These are phyloP conservation scores for Myxozyma neglecta DNA, from an alignment of 805 yeast genomes.

Conservation along the genomic window DNA sequence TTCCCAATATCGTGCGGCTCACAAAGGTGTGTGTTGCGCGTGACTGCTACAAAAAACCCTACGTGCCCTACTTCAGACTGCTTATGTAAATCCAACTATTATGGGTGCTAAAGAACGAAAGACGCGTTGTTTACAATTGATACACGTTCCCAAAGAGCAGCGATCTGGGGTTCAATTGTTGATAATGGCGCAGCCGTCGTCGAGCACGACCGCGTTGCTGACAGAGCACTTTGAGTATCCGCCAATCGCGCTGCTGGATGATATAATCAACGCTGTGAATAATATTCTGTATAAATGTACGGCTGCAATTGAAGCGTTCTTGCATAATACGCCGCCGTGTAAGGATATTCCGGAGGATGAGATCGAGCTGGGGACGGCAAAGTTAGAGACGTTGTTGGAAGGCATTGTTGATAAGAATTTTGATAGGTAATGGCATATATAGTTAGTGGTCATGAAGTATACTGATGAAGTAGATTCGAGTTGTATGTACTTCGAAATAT, in stretches of 20 bases:
- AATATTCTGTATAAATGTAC: conserved; percentile 81
- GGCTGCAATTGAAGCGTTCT: conserved; percentile 68
- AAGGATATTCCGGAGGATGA: conserved; percentile 28
- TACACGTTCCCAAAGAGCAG: neutral
- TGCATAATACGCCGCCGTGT: conserved; percentile 45
- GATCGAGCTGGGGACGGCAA: conserved; percentile 74
- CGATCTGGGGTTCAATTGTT: neutral
- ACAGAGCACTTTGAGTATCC: conserved; percentile 87
- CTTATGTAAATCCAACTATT: neutral
- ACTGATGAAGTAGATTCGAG: conserved; percentile 51
- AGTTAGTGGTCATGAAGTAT: too few species aligned
- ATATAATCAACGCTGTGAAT: conserved; percentile 83
- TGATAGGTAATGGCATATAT: conserved; percentile 50
- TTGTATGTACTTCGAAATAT: conserved; percentile 77
- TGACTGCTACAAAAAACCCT: conserved; percentile 3
- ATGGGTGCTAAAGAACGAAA: neutral
- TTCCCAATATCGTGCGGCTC: conserved; percentile 13
- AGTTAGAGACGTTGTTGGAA: conserved; percentile 73
- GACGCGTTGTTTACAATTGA: conserved; percentile 1
- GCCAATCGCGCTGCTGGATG: conserved; percentile 80
- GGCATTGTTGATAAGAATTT: conserved; percentile 75
- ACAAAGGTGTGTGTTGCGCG: conserved; percentile 2
- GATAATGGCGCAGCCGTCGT: conserved; percentile 17
- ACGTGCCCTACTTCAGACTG: neutral
- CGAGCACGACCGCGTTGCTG: conserved; percentile 50